Percentiles rank a stretch among this genome's conserved stretches.
Conservation (phyloP, 1,284 basidiomycete species). For the Heliocybe sulcata region DNA sequence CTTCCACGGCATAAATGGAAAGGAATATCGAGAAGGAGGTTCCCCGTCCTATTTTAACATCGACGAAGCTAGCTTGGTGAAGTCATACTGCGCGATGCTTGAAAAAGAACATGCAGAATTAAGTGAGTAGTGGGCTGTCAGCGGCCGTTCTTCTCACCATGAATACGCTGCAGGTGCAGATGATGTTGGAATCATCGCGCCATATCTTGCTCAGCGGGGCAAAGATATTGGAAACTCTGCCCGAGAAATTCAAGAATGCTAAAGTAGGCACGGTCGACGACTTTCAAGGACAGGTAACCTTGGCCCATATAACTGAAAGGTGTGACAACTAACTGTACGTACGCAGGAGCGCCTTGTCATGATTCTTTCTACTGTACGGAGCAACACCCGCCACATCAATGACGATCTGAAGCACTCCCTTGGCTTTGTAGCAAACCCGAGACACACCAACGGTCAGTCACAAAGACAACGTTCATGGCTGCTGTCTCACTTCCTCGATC, state of each 20-base stretch:
- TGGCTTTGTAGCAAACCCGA: constrained; percentile 37
- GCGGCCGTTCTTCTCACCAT: background rate
- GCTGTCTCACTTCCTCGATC: background rate
- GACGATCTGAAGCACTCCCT: constrained; percentile 35
- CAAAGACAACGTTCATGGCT: background rate
- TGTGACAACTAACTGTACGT: background rate
- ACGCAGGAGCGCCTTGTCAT: constrained; percentile 33
- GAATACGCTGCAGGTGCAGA: constrained; percentile 19
- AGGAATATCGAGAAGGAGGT: constrained; percentile 31
- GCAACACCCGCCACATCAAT: constrained; percentile 26
- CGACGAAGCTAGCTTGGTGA: constrained; percentile 33
- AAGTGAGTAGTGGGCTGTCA: constrained; percentile 16
- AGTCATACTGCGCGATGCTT: constrained; percentile 27
- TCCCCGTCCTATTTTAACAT: constrained; percentile 46
- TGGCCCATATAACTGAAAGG: background rate
- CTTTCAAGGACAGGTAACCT: constrained; percentile 54
- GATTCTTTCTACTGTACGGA: constrained; percentile 40
- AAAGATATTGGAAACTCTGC: constrained; percentile 34
- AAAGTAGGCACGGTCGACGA: constrained; percentile 57
- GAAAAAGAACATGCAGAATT: constrained; percentile 21
- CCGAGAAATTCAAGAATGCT: constrained; percentile 16
- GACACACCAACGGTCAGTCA: constrained; percentile 37
- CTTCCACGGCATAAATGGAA: constrained; percentile 37
- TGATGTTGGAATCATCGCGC: constrained; percentile 48
- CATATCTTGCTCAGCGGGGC: constrained; percentile 47